Conservation (phyloP, 345 rosid genomes). For the Salix arbutifolia region DNA sequence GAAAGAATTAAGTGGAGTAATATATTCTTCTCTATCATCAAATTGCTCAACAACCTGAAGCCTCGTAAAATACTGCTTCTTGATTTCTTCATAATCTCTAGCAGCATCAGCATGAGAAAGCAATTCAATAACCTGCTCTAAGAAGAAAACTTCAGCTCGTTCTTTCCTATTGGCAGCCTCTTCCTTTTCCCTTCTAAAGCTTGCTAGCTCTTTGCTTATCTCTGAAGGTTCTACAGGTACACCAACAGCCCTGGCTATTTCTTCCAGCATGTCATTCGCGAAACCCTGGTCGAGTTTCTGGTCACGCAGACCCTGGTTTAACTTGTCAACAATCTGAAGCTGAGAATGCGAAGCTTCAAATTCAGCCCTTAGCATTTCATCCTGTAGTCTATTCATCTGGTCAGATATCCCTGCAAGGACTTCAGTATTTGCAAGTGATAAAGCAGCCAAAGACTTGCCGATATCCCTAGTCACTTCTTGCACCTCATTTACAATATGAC, state of each 20-base stretch:
- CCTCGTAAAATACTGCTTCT: constrained; percentile 48
- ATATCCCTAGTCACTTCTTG: constrained; percentile 61
- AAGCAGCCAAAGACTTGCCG: constrained; percentile 55
- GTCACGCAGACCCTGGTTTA: constrained; percentile 50
- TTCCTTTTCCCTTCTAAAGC: constrained; percentile 58
- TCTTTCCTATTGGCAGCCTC: constrained; percentile 59
- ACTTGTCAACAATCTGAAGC: constrained; percentile 49
- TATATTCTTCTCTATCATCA: constrained; percentile 42
- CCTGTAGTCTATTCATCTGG: constrained; percentile 53
- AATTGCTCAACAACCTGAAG: constrained; percentile 45
- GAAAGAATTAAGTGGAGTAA: constrained; percentile 50
- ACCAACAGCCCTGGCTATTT: constrained; percentile 65
- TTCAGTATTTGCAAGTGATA: constrained; percentile 52
- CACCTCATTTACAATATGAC: constrained; percentile 54
- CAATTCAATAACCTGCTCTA: constrained; percentile 67
- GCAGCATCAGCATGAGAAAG: constrained; percentile 77
- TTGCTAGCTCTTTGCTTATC: constrained; percentile 59
- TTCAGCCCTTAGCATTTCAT: constrained; percentile 68
- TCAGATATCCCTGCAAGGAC: constrained; percentile 52
- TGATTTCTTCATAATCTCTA: constrained; percentile 47
- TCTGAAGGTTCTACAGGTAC: constrained; percentile 63
- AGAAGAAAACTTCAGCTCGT: constrained; percentile 57
- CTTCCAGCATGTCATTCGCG: constrained; percentile 60
- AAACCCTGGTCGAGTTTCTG: constrained; percentile 62
- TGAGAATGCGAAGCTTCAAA: constrained; percentile 53